A percentile compares a stretch with the other conserved stretches of the same genome.
These are phyloP conservation scores for Canna indica DNA, from an alignment of 176 grass and related monocot genomes.

Conservation along the genomic window DNA sequence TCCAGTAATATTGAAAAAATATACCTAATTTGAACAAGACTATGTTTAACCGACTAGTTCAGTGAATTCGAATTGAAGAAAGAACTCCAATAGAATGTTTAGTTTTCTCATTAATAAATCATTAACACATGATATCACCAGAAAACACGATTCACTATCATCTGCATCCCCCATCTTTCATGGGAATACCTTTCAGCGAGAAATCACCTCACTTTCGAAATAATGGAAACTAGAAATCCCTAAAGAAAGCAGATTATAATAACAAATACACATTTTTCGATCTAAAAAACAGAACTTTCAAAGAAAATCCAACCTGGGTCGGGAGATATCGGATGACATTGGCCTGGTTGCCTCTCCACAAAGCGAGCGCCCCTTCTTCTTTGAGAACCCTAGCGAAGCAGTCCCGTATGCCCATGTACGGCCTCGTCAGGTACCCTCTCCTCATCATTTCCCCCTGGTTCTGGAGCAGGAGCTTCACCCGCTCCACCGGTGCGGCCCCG, in stretches of 20 bases:
- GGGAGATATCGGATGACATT: conserved; percentile 96
- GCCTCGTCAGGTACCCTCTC: conserved; percentile 48
- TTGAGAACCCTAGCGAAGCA: conserved; percentile 57
- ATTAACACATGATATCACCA: neutral
- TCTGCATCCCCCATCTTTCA: too few relatives aligned
- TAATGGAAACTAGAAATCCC: neutral
- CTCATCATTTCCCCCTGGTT: conserved; percentile 84
- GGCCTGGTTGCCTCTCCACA: conserved; percentile 91
- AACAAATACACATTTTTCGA: neutral
- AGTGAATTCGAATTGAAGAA: too few relatives aligned
- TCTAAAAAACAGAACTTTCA: neutral
- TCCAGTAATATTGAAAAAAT: too few relatives aligned
- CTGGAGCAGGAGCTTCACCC: conserved; percentile 91
- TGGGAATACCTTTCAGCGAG: neutral
- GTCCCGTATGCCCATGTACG: conserved; percentile 56
- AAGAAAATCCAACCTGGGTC: conserved; percentile 40
- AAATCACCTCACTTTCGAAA: neutral
- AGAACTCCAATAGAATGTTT: neutral
- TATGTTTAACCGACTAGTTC: too few relatives aligned
- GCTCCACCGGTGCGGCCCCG: conserved; percentile 65
- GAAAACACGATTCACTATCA: neutral
- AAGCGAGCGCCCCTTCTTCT: conserved; percentile 59
- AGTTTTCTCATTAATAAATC: neutral
- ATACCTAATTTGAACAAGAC: too few relatives aligned
- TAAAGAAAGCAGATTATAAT: neutral